Base-by-base conservation (phyloP, 2,329 filamentous ascomycete genomes). In the Magnaporthiopsis poae region DNA sequence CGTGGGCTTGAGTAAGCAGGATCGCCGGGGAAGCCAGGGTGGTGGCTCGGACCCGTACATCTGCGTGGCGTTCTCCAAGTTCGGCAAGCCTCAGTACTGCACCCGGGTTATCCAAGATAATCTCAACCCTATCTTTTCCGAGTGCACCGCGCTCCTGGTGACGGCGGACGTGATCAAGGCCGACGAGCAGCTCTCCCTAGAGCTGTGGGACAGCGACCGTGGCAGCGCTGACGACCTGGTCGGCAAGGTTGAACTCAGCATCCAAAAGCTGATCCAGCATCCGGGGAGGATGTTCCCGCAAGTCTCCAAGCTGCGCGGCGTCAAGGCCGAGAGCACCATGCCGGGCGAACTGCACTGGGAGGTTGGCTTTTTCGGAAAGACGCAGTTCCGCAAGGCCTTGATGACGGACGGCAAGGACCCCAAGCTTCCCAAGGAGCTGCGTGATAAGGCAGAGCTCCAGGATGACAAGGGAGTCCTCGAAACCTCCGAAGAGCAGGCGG, bases 51-150 rank as follows among this genome's bases (percentile, higher is more conserved):
- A 99, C 71, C 92, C 94, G 0, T 98, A 98, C 76, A 96, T 98
- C 74, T 97, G 94, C 39, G 84, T 98, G 52, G 89, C 90, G 60
- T 98, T 96, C 81, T 96, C 91, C 73, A 97, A 98, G 76, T 98
- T 97, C 72, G 91, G 90, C 67, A 99, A 99, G 79, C 94, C 94
- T 1, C 96, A 96, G 86, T 98, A 96, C 77, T 97, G 93, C 77
- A 98, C 95, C 1, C 88, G 95, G 63, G 93, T 98, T 65, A 97
- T 98, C 69, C 92, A 94, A 65, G 94, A 98, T 73, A 90, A 97
- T 71, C 83, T 96, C 66, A 96, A 98, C 73, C 95, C 95, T 0
- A 83, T 96, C 5, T 98, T 96, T 81, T 90, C 95, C 73, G 95
- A 98, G 77, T 90, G 87, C 1, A 88, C 91, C 61, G 92, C 91